A percentile compares a stretch with the other conserved stretches of the same genome.
Conservation (phyloP, 1,284 basidiomycete genomes). For the Gastroboletus turbinatus region DNA sequence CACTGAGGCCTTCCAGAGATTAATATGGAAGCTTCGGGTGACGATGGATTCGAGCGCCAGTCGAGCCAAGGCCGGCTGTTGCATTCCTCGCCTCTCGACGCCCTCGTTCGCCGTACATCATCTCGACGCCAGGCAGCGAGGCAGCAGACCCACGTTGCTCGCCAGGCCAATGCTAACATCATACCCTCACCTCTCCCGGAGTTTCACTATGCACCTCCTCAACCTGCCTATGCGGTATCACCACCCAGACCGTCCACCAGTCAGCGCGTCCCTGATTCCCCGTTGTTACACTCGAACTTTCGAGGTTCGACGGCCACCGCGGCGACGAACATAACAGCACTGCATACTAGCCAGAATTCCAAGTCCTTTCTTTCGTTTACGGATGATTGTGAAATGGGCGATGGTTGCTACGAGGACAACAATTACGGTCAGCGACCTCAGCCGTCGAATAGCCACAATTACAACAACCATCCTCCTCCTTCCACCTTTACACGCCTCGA, state of each 20-base stretch:
- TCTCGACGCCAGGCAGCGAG: conserved; percentile 31
- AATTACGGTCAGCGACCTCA: conserved; percentile 8
- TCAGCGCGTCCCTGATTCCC: conserved; percentile 44
- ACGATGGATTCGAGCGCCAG: conserved; percentile 18
- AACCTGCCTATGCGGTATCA: background rate
- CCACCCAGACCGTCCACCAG: conserved; percentile 9
- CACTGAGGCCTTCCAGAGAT: conserved; percentile 4
- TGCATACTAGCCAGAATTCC: conserved; percentile 20
- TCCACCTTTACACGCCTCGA: background rate
- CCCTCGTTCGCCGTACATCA: conserved; percentile 41
- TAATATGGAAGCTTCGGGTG: conserved; percentile 18
- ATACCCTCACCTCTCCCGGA: conserved; percentile 11
- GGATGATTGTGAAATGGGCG: conserved; percentile 25
- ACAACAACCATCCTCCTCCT: conserved; percentile 2
- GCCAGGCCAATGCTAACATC: background rate
- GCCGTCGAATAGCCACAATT: conserved; percentile 1
- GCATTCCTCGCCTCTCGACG: conserved; percentile 42
- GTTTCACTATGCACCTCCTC: conserved; percentile 6
- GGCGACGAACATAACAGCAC: conserved; percentile 38
- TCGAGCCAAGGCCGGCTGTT: conserved; percentile 18
- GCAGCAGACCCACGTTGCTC: background rate
- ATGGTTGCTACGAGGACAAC: conserved; percentile 11
- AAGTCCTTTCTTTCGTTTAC: conserved; percentile 29
- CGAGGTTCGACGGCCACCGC: conserved; percentile 53
- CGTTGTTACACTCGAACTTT: conserved; percentile 64